A percentile compares a stretch with the other conserved stretches of the same genome.
phyloP scores from a whole-genome alignment of 345 rosid genomes.

The Boechera retrofracta region DNA sequence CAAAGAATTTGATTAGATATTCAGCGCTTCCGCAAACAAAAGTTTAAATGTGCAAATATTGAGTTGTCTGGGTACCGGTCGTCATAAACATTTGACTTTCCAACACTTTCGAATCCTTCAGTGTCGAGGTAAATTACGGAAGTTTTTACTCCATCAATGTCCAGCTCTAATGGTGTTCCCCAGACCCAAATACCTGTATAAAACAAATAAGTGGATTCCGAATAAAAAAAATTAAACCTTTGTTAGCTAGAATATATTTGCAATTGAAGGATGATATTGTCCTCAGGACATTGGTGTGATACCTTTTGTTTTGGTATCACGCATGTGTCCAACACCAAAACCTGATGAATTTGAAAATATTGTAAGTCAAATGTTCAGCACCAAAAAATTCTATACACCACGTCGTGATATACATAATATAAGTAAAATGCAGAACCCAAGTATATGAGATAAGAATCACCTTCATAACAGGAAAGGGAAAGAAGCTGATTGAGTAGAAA shows the following conservation, averaged over 20 bases:
- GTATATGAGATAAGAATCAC: slow-evolving; percentile 50
- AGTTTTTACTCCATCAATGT: slow-evolving; percentile 77
- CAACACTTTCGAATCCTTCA: slow-evolving; percentile 98
- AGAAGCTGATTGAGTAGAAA: slow-evolving; percentile 98
- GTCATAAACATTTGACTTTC: slow-evolving; percentile 98
- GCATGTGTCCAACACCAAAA: slow-evolving; percentile 99
- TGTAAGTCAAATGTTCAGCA: slow-evolving; percentile 1
- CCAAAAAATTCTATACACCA: not conserved
- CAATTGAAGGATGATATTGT: not conserved
- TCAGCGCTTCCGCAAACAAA: slow-evolving; percentile 9
- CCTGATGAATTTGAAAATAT: slow-evolving; percentile 52
- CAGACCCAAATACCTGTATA: slow-evolving; percentile 95
- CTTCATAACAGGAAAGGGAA: slow-evolving; percentile 97
- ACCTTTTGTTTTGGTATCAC: slow-evolving; percentile 99
- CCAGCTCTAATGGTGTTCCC: slow-evolving; percentile 88
- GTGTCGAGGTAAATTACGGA: slow-evolving; percentile 95
- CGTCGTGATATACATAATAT: not conserved
- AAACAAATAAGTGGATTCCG: slow-evolving; percentile 15
- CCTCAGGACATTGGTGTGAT: slow-evolving; percentile 21
- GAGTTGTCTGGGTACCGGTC: slow-evolving; percentile 65
- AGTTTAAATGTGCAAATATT: not conserved
- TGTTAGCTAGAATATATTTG: not conserved
- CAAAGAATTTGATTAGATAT: slow-evolving; percentile 12
- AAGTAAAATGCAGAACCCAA: slow-evolving; percentile 18
- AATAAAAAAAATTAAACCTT: not conserved